Evolutionary conservation across 2,329 filamentous ascomycete species (phyloP).

Genomic region (Colletotrichum sp.): DNA sequence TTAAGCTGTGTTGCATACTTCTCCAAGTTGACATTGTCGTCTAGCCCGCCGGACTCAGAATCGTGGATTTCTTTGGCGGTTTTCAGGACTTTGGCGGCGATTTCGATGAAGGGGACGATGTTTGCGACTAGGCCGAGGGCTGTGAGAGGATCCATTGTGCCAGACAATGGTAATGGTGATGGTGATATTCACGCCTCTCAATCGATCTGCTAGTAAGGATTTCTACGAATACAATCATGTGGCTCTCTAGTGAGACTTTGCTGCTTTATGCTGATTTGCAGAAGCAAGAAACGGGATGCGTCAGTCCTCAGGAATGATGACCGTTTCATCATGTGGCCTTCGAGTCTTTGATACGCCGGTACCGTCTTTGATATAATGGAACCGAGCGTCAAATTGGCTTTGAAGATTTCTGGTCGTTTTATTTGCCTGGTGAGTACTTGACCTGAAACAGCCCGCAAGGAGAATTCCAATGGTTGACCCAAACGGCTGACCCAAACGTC

Average conservation of each 20-base stretch:
- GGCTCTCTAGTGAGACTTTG: not conserved
- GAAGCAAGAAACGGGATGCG: not conserved
- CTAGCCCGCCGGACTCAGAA: not conserved
- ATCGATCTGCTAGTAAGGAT: fast-evolving
- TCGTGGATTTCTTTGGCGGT: not conserved
- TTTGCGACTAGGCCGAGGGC: not conserved
- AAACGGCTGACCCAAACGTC: not conserved
- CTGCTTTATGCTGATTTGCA: not conserved
- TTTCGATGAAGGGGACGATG: not conserved
- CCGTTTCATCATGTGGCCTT: not conserved
- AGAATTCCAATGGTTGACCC: too few relatives aligned
- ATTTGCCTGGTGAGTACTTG: not conserved
- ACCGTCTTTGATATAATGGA: not conserved
- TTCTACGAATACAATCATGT: not conserved
- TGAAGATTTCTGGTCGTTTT: not conserved
- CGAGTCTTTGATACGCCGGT: not conserved
- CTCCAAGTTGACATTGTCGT: not conserved
- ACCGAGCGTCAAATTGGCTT: not conserved
- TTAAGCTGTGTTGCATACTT: not conserved
- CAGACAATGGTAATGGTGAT: not conserved
- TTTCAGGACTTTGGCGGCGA: not conserved
- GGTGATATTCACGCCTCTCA: fast-evolving
- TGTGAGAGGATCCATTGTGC: not conserved
- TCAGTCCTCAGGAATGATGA: not conserved
- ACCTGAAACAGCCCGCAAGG: not conserved